Percentiles rank a stretch among this genome's conserved stretches.
Conservation (phyloP, 2,329 filamentous ascomycete genomes). For the Neonectria faginata region DNA sequence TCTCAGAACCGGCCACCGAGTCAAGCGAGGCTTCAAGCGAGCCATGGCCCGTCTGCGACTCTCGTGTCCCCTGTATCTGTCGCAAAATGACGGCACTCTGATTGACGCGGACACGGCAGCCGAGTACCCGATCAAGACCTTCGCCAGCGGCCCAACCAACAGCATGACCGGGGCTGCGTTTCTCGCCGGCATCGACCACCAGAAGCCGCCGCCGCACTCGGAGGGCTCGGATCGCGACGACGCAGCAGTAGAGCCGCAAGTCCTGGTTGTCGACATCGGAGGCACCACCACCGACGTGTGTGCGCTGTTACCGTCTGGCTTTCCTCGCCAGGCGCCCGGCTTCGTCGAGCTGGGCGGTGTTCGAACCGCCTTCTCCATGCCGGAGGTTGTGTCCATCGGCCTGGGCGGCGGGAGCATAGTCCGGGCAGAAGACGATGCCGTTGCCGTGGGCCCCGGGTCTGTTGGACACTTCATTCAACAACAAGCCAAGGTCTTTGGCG, state of each 20-base stretch:
- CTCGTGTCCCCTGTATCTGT: constrained; percentile 60
- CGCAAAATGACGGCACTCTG: constrained; percentile 66
- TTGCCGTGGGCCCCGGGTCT: constrained; percentile 67
- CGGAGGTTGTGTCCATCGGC: constrained; percentile 67
- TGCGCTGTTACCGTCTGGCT: constrained; percentile 67
- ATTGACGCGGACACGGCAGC: constrained; percentile 61
- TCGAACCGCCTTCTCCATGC: constrained; percentile 68
- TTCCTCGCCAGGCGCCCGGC: constrained; percentile 69
- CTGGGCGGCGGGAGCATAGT: constrained; percentile 65
- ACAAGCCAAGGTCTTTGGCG: constrained; percentile 65
- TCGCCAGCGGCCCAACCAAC: constrained; percentile 66
- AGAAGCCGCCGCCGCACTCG: constrained; percentile 3
- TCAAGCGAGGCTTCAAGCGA: constrained; percentile 59
- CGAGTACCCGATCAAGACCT: constrained; percentile 63
- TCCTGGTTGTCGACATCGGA: constrained; percentile 68
- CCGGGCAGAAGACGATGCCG: constrained; percentile 23
- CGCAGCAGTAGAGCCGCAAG: constrained; percentile 42
- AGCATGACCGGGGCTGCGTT: constrained; percentile 66
- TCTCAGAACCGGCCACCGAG: constrained; percentile 58
- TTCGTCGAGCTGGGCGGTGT: constrained; percentile 70
- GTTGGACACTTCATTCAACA: constrained; percentile 64
- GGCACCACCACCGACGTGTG: constrained; percentile 73
- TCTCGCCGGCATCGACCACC: constrained; percentile 59
- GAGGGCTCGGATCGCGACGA: background rate
- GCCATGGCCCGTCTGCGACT: constrained; percentile 59